Evolutionary conservation across 441 rosid genomes (phyloP).

Genomic region (Eutrema salsugineum): DNA sequence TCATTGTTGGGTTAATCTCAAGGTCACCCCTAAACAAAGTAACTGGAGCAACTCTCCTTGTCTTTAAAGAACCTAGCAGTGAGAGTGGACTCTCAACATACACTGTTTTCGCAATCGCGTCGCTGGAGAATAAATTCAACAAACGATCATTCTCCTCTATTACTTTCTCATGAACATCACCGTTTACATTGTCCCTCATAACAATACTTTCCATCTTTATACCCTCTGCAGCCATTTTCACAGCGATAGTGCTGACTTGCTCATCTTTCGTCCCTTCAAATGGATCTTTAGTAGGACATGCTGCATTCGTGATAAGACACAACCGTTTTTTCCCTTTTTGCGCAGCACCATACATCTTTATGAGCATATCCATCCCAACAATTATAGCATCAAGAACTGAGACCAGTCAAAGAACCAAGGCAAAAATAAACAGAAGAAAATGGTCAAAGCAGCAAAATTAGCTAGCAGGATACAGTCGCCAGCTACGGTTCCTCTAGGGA

Average conservation of each 20-base stretch:
- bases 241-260: constrained; percentile 68
- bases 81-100: constrained; percentile 70
- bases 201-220: constrained; percentile 71
- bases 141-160: constrained; percentile 72
- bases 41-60: constrained; percentile 71
- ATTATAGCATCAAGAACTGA: constrained; percentile 89
- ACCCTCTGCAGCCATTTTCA: constrained; percentile 62
- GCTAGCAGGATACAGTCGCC: constrained; percentile 84
- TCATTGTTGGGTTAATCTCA: constrained; percentile 69
- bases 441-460: neutral
- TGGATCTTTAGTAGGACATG: constrained; percentile 72
- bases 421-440: neutral
- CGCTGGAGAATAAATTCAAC: constrained; percentile 60
- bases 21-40: constrained; percentile 86
- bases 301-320: constrained; percentile 78
- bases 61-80: constrained; percentile 79
- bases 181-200: constrained; percentile 41
- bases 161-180: constrained; percentile 35
- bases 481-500: constrained; percentile 70
- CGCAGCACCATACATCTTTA: constrained; percentile 56
- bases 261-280: constrained; percentile 84
- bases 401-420: constrained; percentile 52
- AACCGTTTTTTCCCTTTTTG: constrained; percentile 81
- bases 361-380: constrained; percentile 96
- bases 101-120: constrained; percentile 48